A percentile compares a stretch with the other conserved stretches of the same genome.
These are phyloP conservation scores for Cornus controversa DNA, from an alignment of 148 eudicot species.

Conservation along the genomic window DNA sequence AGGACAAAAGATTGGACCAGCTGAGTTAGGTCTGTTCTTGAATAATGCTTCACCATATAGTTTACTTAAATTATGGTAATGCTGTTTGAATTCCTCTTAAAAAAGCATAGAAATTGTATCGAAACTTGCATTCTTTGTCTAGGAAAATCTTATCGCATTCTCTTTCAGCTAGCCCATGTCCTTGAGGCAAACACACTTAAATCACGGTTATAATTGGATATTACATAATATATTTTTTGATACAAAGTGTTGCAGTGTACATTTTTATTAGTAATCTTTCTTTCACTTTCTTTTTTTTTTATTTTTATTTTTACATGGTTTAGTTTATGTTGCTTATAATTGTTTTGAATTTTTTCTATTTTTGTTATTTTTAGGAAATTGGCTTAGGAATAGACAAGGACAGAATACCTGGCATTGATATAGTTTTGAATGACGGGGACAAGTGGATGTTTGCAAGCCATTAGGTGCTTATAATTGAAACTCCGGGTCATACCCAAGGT, in stretches of 20 bases:
- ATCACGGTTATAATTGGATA: background rate
- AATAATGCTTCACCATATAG: too few relatives aligned
- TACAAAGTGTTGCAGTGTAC: background rate
- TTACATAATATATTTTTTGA: too few relatives aligned
- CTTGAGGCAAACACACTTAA: background rate
- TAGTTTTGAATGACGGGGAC: slow-evolving; percentile 74
- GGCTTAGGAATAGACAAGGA: slow-evolving; percentile 67
- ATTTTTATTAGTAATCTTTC: background rate
- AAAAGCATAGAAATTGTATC: too few relatives aligned
- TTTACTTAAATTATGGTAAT: too few relatives aligned
- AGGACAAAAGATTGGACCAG: too few relatives aligned
- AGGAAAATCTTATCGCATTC: too few relatives aligned
- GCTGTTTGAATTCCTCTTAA: too few relatives aligned
- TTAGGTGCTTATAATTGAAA: slow-evolving; percentile 75
- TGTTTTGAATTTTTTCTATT: background rate
- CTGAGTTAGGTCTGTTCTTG: too few relatives aligned
- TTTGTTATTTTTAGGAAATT: slow-evolving; percentile 53
- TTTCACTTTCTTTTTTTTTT: background rate
- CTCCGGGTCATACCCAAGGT: slow-evolving; percentile 95
- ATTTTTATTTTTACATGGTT: background rate
- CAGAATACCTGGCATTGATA: slow-evolving; percentile 91
- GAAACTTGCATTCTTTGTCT: background rate
- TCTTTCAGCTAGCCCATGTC: too few relatives aligned
- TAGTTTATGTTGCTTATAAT: background rate
- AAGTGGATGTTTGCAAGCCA: slow-evolving; percentile 95